These are phyloP conservation scores for Phytophthora podocarpi DNA, from an alignment of 352 stramenopile species.

Conservation along the genomic window DNA sequence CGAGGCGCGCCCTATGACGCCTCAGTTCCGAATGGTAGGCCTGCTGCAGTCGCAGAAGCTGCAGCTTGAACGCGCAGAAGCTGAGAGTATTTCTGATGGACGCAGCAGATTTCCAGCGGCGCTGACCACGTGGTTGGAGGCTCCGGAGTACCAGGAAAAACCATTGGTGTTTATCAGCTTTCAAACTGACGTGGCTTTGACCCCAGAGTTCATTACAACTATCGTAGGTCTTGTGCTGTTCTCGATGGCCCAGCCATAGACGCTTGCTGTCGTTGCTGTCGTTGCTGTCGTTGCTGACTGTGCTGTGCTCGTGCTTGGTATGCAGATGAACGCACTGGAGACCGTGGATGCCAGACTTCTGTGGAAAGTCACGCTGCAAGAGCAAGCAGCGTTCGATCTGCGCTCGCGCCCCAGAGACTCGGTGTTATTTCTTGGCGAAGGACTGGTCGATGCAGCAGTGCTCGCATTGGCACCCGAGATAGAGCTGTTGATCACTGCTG, in stretches of 20 bases:
- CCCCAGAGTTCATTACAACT: constrained; percentile 57
- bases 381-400: constrained; percentile 66
- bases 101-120: constrained; percentile 41
- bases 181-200: constrained; percentile 46
- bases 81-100: constrained; percentile 14
- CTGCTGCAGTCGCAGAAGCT: constrained; percentile 51
- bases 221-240: constrained; percentile 44
- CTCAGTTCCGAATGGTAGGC: constrained; percentile 80
- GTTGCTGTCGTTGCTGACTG: constrained; percentile 14
- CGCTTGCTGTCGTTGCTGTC: background rate
- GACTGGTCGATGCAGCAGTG: constrained; percentile 52
- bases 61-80: constrained; percentile 24
- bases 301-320: background rate
- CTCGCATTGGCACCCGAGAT: constrained; percentile 44
- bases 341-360: constrained; percentile 53
- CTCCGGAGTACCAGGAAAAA: constrained; percentile 30
- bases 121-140: constrained; percentile 43
- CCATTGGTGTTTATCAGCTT: constrained; percentile 71
- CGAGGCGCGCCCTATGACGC: constrained; percentile 68
- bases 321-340: constrained; percentile 64
- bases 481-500: constrained; percentile 65
- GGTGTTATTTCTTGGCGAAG: constrained; percentile 58
- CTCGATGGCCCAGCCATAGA: background rate
- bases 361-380: constrained; percentile 62
- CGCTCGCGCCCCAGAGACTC: constrained; percentile 46